These are phyloP conservation scores for Citropsis articulata DNA, from an alignment of 345 rosid genomes.

Conservation along the genomic window DNA sequence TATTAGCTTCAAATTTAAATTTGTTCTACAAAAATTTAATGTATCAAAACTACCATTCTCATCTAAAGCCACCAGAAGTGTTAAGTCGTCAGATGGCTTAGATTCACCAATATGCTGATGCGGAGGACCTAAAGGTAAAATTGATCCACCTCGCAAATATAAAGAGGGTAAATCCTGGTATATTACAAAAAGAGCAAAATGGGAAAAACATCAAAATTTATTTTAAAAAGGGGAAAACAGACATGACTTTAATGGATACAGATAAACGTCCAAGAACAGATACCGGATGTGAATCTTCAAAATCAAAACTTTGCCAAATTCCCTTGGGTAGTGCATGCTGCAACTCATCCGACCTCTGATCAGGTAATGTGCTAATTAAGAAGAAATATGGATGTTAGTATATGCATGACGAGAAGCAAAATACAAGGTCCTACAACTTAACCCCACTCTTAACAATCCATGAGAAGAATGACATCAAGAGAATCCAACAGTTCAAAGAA, in stretches of 20 bases:
- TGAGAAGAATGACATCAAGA: not conserved
- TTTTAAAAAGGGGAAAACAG: not conserved
- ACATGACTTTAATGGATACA: not conserved
- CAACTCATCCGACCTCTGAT: conserved; percentile 44
- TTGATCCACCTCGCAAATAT: conserved; percentile 87
- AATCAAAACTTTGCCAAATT: conserved; percentile 78
- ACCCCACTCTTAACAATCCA: not conserved
- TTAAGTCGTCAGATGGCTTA: conserved; percentile 64
- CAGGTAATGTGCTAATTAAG: conserved; percentile 46
- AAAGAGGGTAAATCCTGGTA: conserved; percentile 79
- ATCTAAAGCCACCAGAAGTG: conserved; percentile 74
- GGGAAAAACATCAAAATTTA: conserved; percentile 2
- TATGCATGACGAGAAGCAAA: not conserved
- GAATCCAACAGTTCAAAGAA: not conserved
- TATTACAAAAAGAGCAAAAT: conserved; percentile 10
- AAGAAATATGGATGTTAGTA: conserved; percentile 9
- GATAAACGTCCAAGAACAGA: conserved; percentile 2
- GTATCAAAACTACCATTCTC: conserved; percentile 56
- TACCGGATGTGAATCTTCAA: conserved; percentile 89
- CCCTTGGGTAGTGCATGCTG: conserved; percentile 60
- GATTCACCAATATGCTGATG: conserved; percentile 72
- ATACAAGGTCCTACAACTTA: not conserved
- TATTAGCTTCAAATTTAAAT: not conserved
- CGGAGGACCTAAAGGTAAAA: conserved; percentile 63
- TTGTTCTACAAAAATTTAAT: not conserved